Percentiles rank a stretch among this genome's conserved stretches.
phyloP scores from a whole-genome alignment of 2,329 filamentous ascomycete genomes.

The Talaromyces sp. region DNA sequence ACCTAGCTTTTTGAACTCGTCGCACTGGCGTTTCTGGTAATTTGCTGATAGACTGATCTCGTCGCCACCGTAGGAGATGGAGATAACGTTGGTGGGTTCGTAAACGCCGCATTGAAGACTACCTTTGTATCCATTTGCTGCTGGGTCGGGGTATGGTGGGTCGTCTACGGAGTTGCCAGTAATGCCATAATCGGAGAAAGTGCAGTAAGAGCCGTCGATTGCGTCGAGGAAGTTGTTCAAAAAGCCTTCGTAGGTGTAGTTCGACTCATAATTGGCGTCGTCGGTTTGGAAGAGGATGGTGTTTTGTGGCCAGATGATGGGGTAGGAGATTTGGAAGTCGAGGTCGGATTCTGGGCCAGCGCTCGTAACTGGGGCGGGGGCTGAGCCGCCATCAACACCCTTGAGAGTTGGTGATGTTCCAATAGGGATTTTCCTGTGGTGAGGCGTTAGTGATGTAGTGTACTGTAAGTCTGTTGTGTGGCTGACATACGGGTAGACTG shows the following conservation, averaged over 20 bases:
- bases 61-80: constrained; percentile 55
- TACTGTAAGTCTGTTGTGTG: background rate
- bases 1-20: constrained; percentile 52
- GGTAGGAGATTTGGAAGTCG: constrained; percentile 47
- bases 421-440: constrained; percentile 34
- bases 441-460: constrained; percentile 5
- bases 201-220: constrained; percentile 50
- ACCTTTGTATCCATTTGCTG: constrained; percentile 41
- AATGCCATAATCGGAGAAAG: constrained; percentile 33
- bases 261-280: constrained; percentile 38
- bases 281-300: constrained; percentile 49
- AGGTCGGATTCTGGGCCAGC: constrained; percentile 42
- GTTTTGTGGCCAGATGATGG: constrained; percentile 50
- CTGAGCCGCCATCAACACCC: constrained; percentile 40
- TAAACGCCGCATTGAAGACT: constrained; percentile 44
- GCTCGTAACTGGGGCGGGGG: constrained; percentile 29
- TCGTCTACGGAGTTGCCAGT: constrained; percentile 40
- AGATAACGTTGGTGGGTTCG: constrained; percentile 55
- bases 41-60: constrained; percentile 54
- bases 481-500: constrained; percentile 29
- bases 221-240: constrained; percentile 50
- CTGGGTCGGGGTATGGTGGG: constrained; percentile 42
- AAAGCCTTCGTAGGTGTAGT: constrained; percentile 40
- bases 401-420: constrained; percentile 41
- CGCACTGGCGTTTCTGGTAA: constrained; percentile 52